A percentile compares a stretch with the other conserved stretches of the same genome.
Conservation (phyloP, 495 filamentous ascomycete genomes). For the Cercophora scortea region DNA sequence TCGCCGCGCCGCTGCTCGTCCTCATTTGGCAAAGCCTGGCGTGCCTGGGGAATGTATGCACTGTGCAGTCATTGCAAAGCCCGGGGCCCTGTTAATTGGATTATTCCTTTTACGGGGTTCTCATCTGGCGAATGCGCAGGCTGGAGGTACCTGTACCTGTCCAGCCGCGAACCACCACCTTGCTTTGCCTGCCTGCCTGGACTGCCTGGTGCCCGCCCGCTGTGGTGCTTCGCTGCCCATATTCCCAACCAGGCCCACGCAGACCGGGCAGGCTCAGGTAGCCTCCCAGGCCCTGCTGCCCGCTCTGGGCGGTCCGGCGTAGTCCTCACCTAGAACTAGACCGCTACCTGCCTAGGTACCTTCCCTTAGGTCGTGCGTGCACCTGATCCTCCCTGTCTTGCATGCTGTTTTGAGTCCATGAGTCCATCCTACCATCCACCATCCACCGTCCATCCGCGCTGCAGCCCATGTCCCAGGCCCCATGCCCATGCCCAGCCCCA, state of each 20-base stretch:
- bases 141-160: no score
- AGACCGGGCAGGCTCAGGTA: neutral
- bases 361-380: neutral
- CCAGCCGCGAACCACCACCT: neutral
- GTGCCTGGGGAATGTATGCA: no score
- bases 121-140: no score
- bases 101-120: no score
- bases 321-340: neutral
- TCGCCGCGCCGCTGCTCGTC: no score
- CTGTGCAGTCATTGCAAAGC: no score
- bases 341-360: neutral
- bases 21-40: no score
- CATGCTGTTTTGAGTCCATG: no score
- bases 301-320: neutral
- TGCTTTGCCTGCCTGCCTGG: neutral
- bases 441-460: neutral
- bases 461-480: no score
- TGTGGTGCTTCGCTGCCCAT: neutral
- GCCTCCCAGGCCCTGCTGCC: neutral
- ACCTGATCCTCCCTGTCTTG: conserved; percentile 8
- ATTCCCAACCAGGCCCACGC: neutral
- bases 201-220: no score
- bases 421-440: neutral
- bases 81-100: no score
- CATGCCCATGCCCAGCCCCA: no score